Conservation (phyloP, 495 filamentous ascomycete species). For the Aspergillus bertholletiae region DNA sequence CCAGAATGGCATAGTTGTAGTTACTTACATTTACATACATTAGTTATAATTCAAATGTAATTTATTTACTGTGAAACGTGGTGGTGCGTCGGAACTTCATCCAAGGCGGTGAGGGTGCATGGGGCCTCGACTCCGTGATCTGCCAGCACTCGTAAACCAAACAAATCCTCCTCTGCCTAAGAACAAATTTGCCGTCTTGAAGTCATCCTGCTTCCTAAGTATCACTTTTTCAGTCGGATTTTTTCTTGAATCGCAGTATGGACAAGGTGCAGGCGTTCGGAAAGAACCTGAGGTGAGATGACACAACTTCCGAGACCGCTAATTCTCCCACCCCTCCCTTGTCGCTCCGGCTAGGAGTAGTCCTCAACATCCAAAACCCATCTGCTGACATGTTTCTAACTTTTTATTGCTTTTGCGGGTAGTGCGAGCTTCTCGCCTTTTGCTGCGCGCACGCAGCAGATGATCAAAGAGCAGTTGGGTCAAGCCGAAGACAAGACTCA, state of each 20-base stretch:
- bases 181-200: neutral
- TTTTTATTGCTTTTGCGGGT: constrained; percentile 15
- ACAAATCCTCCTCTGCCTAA: neutral
- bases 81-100: constrained; percentile 20
- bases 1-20: neutral
- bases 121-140: constrained; percentile 7
- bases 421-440: constrained; percentile 81
- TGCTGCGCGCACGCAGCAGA: constrained; percentile 89
- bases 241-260: constrained; percentile 39
- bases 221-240: neutral
- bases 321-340: neutral
- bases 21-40: neutral
- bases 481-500: constrained; percentile 97
- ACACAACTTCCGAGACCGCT: neutral
- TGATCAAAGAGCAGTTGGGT: constrained; percentile 93
- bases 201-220: neutral
- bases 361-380: neutral
- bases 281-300: constrained; percentile 65
- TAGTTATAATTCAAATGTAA: neutral
- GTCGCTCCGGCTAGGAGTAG: neutral
- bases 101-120: constrained; percentile 4
- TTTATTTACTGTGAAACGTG: constrained; percentile 20
- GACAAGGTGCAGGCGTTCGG: constrained; percentile 70
- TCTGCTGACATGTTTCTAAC: constrained; percentile 26
- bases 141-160: neutral